Evolutionary conservation across 176 grass and related monocot species (phyloP).

Genomic region (Juncus effusus): DNA sequence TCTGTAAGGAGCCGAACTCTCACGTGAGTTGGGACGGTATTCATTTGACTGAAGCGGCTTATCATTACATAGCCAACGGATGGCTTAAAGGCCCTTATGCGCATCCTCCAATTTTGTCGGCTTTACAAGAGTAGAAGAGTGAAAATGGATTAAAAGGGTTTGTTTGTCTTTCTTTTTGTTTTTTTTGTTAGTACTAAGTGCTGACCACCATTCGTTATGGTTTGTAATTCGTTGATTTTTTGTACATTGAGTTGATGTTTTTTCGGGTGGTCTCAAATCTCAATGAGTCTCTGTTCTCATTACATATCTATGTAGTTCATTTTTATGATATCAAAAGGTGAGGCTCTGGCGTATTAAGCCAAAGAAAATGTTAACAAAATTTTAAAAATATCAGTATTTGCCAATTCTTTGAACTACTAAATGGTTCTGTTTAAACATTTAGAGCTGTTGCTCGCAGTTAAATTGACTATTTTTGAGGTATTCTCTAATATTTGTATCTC

Average conservation of each 20-base stretch:
- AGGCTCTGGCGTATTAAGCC: too few relatives aligned
- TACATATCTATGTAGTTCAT: too few relatives aligned
- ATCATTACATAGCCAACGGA: conserved; percentile 39
- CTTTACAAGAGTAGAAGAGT: conserved; percentile 11
- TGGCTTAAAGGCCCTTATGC: conserved; percentile 51
- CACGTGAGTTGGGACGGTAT: conserved; percentile 61
- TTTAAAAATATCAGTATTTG: too few relatives aligned
- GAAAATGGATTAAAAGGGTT: too few relatives aligned
- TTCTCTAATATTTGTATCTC: too few relatives aligned
- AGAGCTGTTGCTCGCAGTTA: too few relatives aligned
- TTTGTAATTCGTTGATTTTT: conserved; percentile 25
- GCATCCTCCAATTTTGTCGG: conserved; percentile 36
- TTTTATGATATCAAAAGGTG: too few relatives aligned
- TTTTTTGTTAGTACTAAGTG: conserved; percentile 7
- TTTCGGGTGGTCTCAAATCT: not conserved
- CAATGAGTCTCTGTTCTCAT: too few relatives aligned
- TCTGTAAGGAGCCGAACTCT: conserved; percentile 18
- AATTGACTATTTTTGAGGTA: too few relatives aligned
- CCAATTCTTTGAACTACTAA: too few relatives aligned
- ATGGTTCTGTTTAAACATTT: too few relatives aligned
- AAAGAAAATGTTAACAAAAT: too few relatives aligned
- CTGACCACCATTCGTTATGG: conserved; percentile 12
- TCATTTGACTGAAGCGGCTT: conserved; percentile 50
- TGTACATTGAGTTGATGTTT: conserved; percentile 25
- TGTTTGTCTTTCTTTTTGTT: conserved; percentile 10